Base-by-base conservation (phyloP, 2,329 filamentous ascomycete species). In the Ceratocystis eucalypticola region DNA sequence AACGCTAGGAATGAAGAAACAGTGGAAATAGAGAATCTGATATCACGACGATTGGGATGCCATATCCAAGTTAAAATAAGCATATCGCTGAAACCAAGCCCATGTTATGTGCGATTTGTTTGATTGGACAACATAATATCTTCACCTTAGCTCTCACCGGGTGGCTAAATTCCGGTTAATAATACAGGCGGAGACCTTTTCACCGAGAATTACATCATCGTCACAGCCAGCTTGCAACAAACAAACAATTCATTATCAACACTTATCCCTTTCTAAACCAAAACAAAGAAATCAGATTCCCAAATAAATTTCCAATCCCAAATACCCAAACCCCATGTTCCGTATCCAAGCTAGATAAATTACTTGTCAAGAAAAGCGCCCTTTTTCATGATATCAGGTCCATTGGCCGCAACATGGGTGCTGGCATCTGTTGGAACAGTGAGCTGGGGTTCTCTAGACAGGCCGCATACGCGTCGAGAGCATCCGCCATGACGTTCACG, bases 381-480 rank as follows among this genome's bases (percentile, higher is more conserved):
- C 30, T 44, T 22, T 50, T 20, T 55, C 46, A 61, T n/a, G 53
- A 59, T 30, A 61, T 25, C 5, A 65, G 45, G 41, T 65, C 64
- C 53, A 61, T 48, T n/a, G 64, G 64, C 44, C 64, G 53, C 22
- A 65, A 30, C 44, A 63, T 63, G 17, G 61, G 45, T 20, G 61
- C 25, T 44, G 61, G 5, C 41, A 25, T 57, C 2, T 57, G 50
- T n/a, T 48, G 30, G 61, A 67, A 61, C 5, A 67, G 41, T 6
- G 41, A 44, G 12, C 22, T 55, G 8, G 79, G 78, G 72, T 83
- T 84, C 71, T 84, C 81, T 44, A 84, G 73, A 67, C 84, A 71
- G 66, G 83, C 80, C 1, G 81, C 82, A 70, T 84, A 85, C 3
- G 78, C 78, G 66, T 85, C 82, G 62, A 86, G 71, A 17, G 81